Evolutionary conservation across 106 monocot species (phyloP).

Genomic region (Dendrobium huoshanense): DNA sequence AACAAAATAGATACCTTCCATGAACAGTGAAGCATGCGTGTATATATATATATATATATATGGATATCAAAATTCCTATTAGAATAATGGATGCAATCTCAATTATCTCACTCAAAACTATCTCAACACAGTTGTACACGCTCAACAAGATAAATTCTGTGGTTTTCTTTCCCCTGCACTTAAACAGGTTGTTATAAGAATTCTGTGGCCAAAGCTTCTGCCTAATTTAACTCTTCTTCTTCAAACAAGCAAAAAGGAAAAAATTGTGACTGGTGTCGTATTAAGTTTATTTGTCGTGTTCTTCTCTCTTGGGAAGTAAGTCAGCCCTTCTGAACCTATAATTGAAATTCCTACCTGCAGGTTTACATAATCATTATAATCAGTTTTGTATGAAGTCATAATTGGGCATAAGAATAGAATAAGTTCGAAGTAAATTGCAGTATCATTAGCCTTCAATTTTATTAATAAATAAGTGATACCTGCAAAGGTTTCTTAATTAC

Average conservation of each 20-base stretch:
- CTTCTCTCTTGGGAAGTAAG: constrained; percentile 74
- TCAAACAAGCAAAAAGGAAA: background rate
- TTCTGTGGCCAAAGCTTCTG: background rate
- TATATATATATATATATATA: too few species aligned
- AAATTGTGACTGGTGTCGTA: background rate
- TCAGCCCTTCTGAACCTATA: constrained; percentile 73
- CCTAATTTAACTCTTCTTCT: too few species aligned
- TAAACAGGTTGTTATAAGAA: background rate
- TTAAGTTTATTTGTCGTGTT: constrained; percentile 45
- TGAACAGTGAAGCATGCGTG: too few species aligned
- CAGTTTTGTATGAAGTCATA: background rate
- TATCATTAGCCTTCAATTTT: background rate
- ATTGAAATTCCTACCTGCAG: constrained; percentile 63
- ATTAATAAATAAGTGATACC: background rate
- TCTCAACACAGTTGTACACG: too few species aligned
- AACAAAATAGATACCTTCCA: too few species aligned
- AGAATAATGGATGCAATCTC: too few species aligned
- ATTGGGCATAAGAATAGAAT: background rate
- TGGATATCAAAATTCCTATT: too few species aligned
- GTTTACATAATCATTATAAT: background rate
- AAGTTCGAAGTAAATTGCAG: background rate
- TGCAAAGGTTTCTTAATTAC: too few species aligned
- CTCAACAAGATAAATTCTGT: background rate
- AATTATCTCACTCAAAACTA: too few species aligned
- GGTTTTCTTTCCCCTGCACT: background rate